phyloP scores from a whole-genome alignment of 2,329 filamentous ascomycete genomes.

The Beauveria caledonica region DNA sequence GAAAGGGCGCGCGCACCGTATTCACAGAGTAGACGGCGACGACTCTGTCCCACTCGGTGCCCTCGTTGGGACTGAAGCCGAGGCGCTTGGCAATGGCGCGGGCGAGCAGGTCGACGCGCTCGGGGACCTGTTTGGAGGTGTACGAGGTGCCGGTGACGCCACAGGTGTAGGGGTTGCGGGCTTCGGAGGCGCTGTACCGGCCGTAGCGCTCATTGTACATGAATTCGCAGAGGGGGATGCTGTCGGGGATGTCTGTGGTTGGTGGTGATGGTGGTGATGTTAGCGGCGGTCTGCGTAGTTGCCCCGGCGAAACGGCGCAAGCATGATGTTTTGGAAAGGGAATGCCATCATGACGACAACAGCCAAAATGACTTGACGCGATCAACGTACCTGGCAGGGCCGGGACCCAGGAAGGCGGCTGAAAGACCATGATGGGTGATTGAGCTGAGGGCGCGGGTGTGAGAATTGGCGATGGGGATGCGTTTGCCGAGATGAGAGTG shows the following conservation, averaged over 20 bases:
- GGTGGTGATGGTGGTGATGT: constrained; percentile 1
- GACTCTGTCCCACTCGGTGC: constrained; percentile 75
- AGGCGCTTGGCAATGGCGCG: constrained; percentile 63
- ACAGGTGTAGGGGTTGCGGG: constrained; percentile 67
- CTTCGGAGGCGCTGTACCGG: constrained; percentile 52
- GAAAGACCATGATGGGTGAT: constrained; percentile 41
- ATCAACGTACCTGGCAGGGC: constrained; percentile 41
- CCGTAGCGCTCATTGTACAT: constrained; percentile 66
- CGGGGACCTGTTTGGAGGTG: constrained; percentile 52
- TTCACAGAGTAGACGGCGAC: constrained; percentile 72
- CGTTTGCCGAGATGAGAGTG: background rate
- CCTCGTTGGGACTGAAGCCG: constrained; percentile 60
- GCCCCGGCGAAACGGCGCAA: too few species aligned
- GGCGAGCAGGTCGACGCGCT: constrained; percentile 59
- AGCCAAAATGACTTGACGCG: background rate
- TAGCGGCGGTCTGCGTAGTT: background rate
- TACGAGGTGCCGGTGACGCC: constrained; percentile 64
- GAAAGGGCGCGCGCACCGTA: constrained; percentile 46
- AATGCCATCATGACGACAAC: too few species aligned
- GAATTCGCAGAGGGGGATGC: constrained; percentile 67
- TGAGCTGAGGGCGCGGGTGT: background rate
- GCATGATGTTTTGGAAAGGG: too few species aligned
- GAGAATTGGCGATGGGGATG: background rate
- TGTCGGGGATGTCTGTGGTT: constrained; percentile 55
- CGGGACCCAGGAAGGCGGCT: constrained; percentile 53